Base-by-base conservation (phyloP, 2,329 filamentous ascomycete genomes). In the Pseudopyrenochaeta lycopersici region DNA sequence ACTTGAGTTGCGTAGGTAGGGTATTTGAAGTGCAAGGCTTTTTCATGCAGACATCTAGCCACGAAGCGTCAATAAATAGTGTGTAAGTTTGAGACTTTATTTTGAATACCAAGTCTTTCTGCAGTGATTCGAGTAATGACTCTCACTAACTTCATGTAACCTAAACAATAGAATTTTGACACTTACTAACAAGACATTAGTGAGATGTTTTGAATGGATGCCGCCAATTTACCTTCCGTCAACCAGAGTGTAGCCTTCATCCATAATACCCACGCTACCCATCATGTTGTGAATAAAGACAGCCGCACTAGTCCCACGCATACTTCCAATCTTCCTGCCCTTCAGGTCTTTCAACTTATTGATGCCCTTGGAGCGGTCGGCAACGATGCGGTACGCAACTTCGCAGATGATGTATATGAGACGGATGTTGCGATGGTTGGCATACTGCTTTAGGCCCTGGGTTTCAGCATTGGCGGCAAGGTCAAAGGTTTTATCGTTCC, bases 391-490 rank as follows among this genome's bases (percentile, higher is more conserved):
- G 45, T 71, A 69, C 1, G 61, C 48, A 4, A 69, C 67, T 57
- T 71, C 67, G 45, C 59, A 64, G 45, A 69, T 60, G 42, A 63
- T 58, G 52, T 71, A 69, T 44, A 71, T 71, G 21, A 69, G 58
- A 20, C 67, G 64, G 49, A 71, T 51, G 39, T 67, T 67, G 27
- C 56, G 59, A 40, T 69, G 63, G 4, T 39, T 46, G 33, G 59
- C 54, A 38, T 63, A 71, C 21, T 64, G 54, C n/a, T 61, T 61
- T 2, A 71, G 56, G 42, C 60, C 64, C 50, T 69, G 67, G 15
- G 67, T 71, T 55, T 71, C 67, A 31, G 67, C 67, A 49, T 71
- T 71, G 41, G 67, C 56, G 32, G 63, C 65, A 31, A 71, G 62
- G 38, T 71, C 67, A 40, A 64, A 50, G 29, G 43, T 38, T n/a